A percentile compares a stretch with the other conserved stretches of the same genome.
Evolutionary conservation across 225 moss, liverwort and hornwort genomes (phyloP).

Genomic region (Pseudisothecium myosuroides): DNA sequence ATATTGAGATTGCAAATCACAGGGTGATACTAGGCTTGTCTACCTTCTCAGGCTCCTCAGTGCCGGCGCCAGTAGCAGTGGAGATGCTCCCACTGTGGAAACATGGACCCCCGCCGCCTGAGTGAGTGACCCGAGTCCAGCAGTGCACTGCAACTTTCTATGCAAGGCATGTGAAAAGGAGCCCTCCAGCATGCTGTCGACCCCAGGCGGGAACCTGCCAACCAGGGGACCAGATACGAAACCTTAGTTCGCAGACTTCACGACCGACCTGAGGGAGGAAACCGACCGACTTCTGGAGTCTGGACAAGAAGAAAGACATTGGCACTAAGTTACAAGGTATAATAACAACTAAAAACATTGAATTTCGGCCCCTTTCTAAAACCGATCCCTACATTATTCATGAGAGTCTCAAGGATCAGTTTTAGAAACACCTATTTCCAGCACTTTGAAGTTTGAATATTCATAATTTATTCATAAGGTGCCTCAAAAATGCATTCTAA

Average conservation of each 20-base stretch:
- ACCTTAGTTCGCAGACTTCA: background rate
- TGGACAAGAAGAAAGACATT: too few relatives aligned
- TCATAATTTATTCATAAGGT: too few relatives aligned
- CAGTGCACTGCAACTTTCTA: background rate
- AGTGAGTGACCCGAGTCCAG: background rate
- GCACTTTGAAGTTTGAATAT: too few relatives aligned
- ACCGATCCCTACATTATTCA: too few relatives aligned
- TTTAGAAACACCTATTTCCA: too few relatives aligned
- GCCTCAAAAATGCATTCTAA: too few relatives aligned
- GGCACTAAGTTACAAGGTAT: too few relatives aligned
- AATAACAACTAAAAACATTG: too few relatives aligned
- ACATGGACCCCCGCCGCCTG: background rate
- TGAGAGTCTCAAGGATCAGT: too few relatives aligned
- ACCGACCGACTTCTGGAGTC: background rate
- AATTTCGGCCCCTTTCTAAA: too few relatives aligned
- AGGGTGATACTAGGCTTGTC: too few relatives aligned
- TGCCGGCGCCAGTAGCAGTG: background rate
- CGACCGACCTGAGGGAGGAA: background rate
- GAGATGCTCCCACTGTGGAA: background rate
- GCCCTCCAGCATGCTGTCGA: background rate
- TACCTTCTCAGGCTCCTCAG: background rate
- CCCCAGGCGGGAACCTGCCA: background rate
- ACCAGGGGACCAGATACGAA: background rate
- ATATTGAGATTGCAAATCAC: too few relatives aligned
- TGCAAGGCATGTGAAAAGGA: background rate